phyloP scores from a whole-genome alignment of 1,284 basidiomycete genomes.

The Leccinum fuscescens region DNA sequence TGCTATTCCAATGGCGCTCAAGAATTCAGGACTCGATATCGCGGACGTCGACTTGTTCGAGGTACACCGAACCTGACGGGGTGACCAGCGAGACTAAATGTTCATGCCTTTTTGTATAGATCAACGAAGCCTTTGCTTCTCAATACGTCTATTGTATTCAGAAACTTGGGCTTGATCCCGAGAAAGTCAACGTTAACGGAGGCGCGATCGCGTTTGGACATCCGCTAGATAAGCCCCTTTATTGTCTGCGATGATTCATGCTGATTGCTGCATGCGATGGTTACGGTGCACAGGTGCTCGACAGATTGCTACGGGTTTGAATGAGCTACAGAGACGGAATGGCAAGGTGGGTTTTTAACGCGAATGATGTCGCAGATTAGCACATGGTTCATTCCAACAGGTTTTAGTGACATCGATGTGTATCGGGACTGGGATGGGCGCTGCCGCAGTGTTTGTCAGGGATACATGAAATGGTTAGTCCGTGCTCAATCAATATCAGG shows the following conservation, averaged over 20 bases:
- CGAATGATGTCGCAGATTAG: background rate
- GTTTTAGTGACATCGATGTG: conserved; percentile 84
- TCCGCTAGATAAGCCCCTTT: conserved; percentile 69
- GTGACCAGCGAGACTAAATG: background rate
- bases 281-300: conserved; percentile 84
- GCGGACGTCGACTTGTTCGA: conserved; percentile 82
- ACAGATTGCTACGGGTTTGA: conserved; percentile 85
- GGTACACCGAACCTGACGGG: conserved; percentile 35
- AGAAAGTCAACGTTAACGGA: conserved; percentile 86
- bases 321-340: conserved; percentile 74
- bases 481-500: background rate
- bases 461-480: conserved; percentile 36
- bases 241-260: conserved; percentile 9
- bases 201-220: conserved; percentile 89
- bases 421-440: conserved; percentile 85
- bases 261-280: conserved; percentile 28
- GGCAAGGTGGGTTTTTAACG: conserved; percentile 57
- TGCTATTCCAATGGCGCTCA: conserved; percentile 71
- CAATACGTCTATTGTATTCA: conserved; percentile 84
- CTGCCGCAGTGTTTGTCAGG: conserved; percentile 70
- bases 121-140: conserved; percentile 92
- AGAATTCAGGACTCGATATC: conserved; percentile 60
- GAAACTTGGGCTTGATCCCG: conserved; percentile 65
- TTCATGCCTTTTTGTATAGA: conserved; percentile 39
- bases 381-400: conserved; percentile 34